phyloP scores from a whole-genome alignment of 306 rosid genomes.

The Rosa lucieae region DNA sequence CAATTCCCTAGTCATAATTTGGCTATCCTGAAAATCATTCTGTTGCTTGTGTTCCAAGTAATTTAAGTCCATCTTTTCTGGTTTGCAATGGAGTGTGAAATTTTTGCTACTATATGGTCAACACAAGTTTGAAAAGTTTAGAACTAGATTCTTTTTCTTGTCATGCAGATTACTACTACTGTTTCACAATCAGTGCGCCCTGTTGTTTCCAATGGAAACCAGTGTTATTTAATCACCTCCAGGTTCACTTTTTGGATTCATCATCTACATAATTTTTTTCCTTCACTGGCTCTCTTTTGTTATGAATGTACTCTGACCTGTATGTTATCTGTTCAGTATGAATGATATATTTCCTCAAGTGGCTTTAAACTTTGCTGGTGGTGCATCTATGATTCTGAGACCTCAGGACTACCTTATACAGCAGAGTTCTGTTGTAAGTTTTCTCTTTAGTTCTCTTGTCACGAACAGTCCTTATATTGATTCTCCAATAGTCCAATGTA shows the following conservation, averaged over 20 bases:
- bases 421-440: constrained; percentile 78
- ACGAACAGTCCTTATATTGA: constrained; percentile 13
- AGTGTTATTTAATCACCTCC: constrained; percentile 65
- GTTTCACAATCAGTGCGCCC: constrained; percentile 66
- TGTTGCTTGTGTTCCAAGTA: constrained; percentile 19
- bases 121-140: neutral
- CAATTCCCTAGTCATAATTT: constrained; percentile 18
- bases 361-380: constrained; percentile 83
- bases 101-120: neutral
- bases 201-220: constrained; percentile 61
- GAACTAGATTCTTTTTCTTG: neutral
- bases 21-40: constrained; percentile 16
- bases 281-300: constrained; percentile 5
- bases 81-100: neutral
- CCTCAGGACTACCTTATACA: constrained; percentile 93
- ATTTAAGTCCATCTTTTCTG: neutral
- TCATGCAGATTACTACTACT: constrained; percentile 53
- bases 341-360: constrained; percentile 82
- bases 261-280: constrained; percentile 11
- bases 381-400: constrained; percentile 67
- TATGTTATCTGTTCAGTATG: constrained; percentile 49
- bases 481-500: neutral
- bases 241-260: constrained; percentile 43
- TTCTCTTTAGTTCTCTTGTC: constrained; percentile 6
- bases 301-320: constrained; percentile 23